Conservation (phyloP, 768 basidiomycete species). For the Phanerochaete sordida region DNA sequence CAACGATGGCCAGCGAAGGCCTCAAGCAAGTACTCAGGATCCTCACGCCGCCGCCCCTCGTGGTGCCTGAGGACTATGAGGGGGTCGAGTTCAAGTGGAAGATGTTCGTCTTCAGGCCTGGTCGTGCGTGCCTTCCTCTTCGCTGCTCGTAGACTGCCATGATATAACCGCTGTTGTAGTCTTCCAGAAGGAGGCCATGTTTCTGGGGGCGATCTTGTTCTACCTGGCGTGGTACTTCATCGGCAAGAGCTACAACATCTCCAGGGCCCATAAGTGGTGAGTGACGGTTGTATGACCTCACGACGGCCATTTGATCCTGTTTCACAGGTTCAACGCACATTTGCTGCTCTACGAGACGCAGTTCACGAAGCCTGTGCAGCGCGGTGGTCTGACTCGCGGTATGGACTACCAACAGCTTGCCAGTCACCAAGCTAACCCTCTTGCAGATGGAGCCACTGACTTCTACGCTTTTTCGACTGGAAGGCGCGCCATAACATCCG, state of each 20-base stretch:
- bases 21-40: slow-evolving; percentile 3
- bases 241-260: slow-evolving; percentile 58
- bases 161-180: slow-evolving; percentile 36
- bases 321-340: slow-evolving; percentile 57
- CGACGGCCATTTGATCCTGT: slow-evolving; percentile 1
- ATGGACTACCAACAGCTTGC: no score
- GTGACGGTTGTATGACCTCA: slow-evolving; percentile 24
- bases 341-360: slow-evolving; percentile 57
- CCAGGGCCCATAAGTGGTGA: slow-evolving; percentile 65
- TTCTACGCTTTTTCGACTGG: slow-evolving; percentile 88
- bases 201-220: slow-evolving; percentile 48
- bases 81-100: slow-evolving; percentile 75
- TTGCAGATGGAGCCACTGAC: slow-evolving; percentile 68
- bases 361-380: slow-evolving; percentile 66
- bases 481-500: slow-evolving; percentile 66
- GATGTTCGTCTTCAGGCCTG: slow-evolving; percentile 78
- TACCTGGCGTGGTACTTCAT: slow-evolving; percentile 57
- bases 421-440: no score
- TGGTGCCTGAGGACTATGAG: slow-evolving; percentile 57
- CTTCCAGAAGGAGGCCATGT: slow-evolving; percentile 62
- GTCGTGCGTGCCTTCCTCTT: slow-evolving; percentile 51
- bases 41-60: slow-evolving; percentile 56
- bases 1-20: slow-evolving; percentile 2
- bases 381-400: slow-evolving; percentile 33
- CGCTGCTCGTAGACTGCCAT: no score